Base-by-base conservation (phyloP, 441 rosid species). In the Manihot esculenta region DNA sequence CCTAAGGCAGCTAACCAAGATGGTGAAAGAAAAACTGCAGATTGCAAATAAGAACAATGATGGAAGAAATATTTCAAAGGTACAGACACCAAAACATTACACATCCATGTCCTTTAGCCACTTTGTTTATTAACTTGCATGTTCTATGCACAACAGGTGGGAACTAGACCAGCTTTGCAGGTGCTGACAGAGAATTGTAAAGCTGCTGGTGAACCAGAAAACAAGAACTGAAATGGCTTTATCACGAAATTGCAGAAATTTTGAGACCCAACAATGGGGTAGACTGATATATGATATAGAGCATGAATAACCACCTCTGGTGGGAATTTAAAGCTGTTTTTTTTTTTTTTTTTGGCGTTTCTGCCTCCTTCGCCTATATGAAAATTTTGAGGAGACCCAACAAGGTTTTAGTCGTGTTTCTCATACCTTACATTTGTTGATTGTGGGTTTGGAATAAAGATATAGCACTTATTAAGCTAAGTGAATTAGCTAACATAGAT, bases 1-100 rank as follows among this genome's bases (percentile, higher is more conserved):
- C 71, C 62, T 83, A 24, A 83, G 89, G 73, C 24, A 68, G 76
- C 66, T 88, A 58, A 79, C n/a, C 15, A 83, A 81, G 82, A 75
- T 65, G 79, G 21, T 80, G 51, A 75, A 75, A 67, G 75, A 83
- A 54, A 50, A 78, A 47, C 71, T 86, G 9, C 8, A 56, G 54
- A 55, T 82, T 13, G 18, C 64, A 10, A 54, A 54, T 38, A 5
- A 38, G 42, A 38, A 38, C 7, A 38, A 38, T 45, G 70, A 27
- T 24, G 70, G 63, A 27, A 35, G 61, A 9, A 33, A 30, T 48
- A 56, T 10, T 54, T 13, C 62, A 12, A 72, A 66, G 79, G 76
- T 66, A 35, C 17, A 14, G 13, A 1, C 2, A 30, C 4, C 1
- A 4, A 30, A 1, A 30, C 20, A 48, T 70, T 66, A 42, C 70